Conservation (phyloP, 768 basidiomycete species). For the Russula olivacea region DNA sequence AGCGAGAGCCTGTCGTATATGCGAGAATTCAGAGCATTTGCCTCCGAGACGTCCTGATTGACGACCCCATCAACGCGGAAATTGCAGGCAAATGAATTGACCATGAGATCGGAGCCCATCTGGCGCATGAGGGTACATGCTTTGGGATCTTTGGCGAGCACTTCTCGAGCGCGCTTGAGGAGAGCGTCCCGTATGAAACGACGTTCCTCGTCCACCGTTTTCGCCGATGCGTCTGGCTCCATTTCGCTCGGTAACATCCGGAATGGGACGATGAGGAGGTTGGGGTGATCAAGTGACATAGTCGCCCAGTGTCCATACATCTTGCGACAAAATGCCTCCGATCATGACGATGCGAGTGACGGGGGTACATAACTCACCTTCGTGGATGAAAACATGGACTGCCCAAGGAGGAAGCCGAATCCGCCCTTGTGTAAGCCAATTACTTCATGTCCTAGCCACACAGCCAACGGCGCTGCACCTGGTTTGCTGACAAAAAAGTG, state of each 20-base stretch:
- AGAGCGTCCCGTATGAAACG: slow-evolving; percentile 21
- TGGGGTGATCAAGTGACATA: slow-evolving; percentile 33
- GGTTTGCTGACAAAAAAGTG: slow-evolving; percentile 30
- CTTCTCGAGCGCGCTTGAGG: slow-evolving; percentile 16
- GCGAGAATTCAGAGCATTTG: slow-evolving; percentile 38
- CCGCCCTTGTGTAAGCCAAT: slow-evolving; percentile 39
- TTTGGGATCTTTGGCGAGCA: slow-evolving; percentile 18
- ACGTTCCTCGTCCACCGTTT: slow-evolving; percentile 29
- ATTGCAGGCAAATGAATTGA: slow-evolving; percentile 43
- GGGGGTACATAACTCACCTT: slow-evolving; percentile 28
- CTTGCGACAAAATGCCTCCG: not conserved
- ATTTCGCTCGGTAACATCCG: slow-evolving; percentile 36
- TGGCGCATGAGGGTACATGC: slow-evolving; percentile 18
- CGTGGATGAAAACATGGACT: slow-evolving; percentile 35
- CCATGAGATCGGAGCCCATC: slow-evolving; percentile 35
- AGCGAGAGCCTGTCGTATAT: slow-evolving; percentile 38
- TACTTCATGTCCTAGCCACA: slow-evolving; percentile 36
- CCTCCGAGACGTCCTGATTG: slow-evolving; percentile 38
- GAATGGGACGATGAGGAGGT: slow-evolving; percentile 39
- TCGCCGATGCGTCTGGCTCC: slow-evolving; percentile 12
- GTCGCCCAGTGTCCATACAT: slow-evolving; percentile 39
- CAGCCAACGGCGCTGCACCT: slow-evolving; percentile 39
- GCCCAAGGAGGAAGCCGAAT: slow-evolving; percentile 37
- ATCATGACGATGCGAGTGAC: too few relatives aligned
- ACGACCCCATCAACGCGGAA: slow-evolving; percentile 34